phyloP scores from a whole-genome alignment of 257 asterid genomes.

The Plantago ovata region DNA sequence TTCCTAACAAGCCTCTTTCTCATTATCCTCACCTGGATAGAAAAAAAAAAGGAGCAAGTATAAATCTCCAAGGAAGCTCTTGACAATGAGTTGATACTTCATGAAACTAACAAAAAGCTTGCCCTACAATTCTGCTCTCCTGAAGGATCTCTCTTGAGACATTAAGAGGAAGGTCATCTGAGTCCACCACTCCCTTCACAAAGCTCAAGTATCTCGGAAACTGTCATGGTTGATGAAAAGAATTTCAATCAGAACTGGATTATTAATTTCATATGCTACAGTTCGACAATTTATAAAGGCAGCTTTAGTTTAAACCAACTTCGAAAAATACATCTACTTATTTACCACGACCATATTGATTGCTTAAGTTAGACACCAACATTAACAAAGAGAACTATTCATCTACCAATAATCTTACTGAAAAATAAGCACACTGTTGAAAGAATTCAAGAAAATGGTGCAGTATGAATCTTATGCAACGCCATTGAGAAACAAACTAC shows the following conservation, averaged over 20 bases:
- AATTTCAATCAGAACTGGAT: not conserved
- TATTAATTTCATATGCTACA: too few relatives aligned
- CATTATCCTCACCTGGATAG: constrained; percentile 87
- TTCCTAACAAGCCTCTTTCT: constrained; percentile 95
- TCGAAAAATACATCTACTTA: too few relatives aligned
- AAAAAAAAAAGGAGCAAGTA: constrained; percentile 15
- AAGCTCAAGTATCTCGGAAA: constrained; percentile 98
- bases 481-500: too few relatives aligned
- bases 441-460: too few relatives aligned
- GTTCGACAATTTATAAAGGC: too few relatives aligned
- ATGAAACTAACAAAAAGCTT: not conserved
- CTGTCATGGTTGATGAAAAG: constrained; percentile 40
- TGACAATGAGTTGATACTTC: not conserved
- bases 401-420: too few relatives aligned
- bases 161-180: constrained; percentile 95
- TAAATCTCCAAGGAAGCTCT: not conserved
- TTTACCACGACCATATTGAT: too few relatives aligned
- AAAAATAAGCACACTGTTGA: too few relatives aligned
- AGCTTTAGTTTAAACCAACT: too few relatives aligned
- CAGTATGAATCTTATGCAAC: too few relatives aligned
- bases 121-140: constrained; percentile 96
- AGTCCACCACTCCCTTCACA: constrained; percentile 96
- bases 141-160: constrained; percentile 99
- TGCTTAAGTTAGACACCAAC: too few relatives aligned
- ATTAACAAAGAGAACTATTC: too few relatives aligned